Evolutionary conservation across 2,329 filamentous ascomycete genomes (phyloP), one percentile per base, ranked within the genome.

Genomic region (Neurospora sp.): DNA sequence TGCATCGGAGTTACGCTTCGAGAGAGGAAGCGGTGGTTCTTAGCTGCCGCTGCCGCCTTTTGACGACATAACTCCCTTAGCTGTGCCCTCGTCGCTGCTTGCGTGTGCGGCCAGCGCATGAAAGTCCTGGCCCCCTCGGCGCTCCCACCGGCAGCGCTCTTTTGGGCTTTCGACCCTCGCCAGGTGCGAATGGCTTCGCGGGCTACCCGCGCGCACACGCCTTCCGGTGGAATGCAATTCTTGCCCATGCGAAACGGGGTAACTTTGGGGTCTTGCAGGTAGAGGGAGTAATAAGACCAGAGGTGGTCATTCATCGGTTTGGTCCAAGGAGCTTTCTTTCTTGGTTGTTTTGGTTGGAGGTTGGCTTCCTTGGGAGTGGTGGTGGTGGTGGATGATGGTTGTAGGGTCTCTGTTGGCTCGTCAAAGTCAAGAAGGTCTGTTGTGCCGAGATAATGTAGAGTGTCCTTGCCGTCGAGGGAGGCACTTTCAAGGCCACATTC

Each of bases 231-330:
- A 36, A 91, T 85, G 70, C 85, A 84, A 75, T 86, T 88, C 75
- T 88, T 89, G 71, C 87, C 85, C 69, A 89, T 83, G 68, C 87
- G 84, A 72, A 91, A 87, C 0, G 89, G 89, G 1, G 89, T 91
- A 2, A 90, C 87, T 67, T 87, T 88, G 66, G 89, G 88, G 74
- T 91, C 89, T 76, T 89, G 86, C 52, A 91, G 80, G 74, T 91
- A 91, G 68, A 89, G 80, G 70, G 86, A 80, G 76, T 90, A 91
- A 1, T 86, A 89, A 5, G 86, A 83, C 89, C 89, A 91, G 10
- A 91, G 79, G 74, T 91, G 89, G 13, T 85, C 81, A 78, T 83
- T 88, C 87, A 91, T 90, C 19, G 86, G 84, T 72, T 85, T 86
- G 4, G 88, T 90, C 89, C 89, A 91, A 0, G 83, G 84, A 0